Evolutionary conservation across 192 early-diverging fungal species (phyloP).

Genomic region (Gonapodya sp.): DNA sequence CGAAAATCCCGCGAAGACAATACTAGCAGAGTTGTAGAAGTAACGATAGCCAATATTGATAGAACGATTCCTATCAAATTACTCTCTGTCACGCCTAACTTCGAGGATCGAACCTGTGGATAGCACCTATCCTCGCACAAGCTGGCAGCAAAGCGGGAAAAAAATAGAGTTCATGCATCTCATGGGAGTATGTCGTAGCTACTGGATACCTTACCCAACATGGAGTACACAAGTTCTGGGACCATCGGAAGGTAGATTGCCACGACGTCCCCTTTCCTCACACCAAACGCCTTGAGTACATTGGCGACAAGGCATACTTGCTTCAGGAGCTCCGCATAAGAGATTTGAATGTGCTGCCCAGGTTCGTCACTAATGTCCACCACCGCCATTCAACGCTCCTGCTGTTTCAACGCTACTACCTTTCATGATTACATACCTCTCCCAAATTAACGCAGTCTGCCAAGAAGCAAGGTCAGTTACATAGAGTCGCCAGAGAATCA

Average conservation of each 20-base stretch:
- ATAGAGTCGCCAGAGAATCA: conserved; percentile 17
- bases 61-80: too few relatives aligned
- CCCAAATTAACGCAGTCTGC: conserved; percentile 54
- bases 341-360: conserved; percentile 61
- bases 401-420: too few relatives aligned
- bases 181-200: too few relatives aligned
- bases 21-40: conserved; percentile 27
- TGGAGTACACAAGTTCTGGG: conserved; percentile 82
- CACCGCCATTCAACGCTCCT: neutral
- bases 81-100: too few relatives aligned
- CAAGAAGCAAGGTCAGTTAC: neutral
- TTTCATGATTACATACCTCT: too few relatives aligned
- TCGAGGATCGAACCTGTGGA: conserved; percentile 62
- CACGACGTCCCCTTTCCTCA: conserved; percentile 87
- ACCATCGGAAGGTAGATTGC: conserved; percentile 98
- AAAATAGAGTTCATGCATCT: too few relatives aligned
- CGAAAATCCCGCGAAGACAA: conserved; percentile 96
- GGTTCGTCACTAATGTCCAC: conserved; percentile 63
- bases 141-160: too few relatives aligned
- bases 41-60: neutral
- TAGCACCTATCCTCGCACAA: conserved; percentile 82
- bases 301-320: conserved; percentile 82
- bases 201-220: too few relatives aligned
- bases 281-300: conserved; percentile 67
- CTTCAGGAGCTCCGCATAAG: conserved; percentile 72